phyloP scores from a whole-genome alignment of 495 filamentous ascomycete species.

The Penicillium coprophilum region DNA sequence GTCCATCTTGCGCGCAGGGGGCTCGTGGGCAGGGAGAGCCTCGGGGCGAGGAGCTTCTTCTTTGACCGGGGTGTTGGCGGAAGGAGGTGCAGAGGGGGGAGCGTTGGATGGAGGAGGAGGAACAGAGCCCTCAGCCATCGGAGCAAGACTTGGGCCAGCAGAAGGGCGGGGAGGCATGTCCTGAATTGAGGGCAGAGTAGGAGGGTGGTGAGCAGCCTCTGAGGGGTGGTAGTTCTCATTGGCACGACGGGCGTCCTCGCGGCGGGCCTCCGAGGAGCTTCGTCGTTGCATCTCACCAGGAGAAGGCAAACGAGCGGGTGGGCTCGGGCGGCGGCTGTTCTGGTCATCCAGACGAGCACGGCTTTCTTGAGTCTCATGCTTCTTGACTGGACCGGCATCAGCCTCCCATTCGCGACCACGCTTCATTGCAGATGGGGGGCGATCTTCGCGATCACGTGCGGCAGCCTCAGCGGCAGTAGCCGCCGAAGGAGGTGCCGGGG shows the following conservation, averaged over 20 bases:
- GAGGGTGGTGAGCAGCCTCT: conserved; percentile 85
- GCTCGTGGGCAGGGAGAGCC: conserved; percentile 63
- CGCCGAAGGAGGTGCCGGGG: conserved; percentile 71
- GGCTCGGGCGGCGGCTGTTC: conserved; percentile 70
- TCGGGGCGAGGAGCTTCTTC: conserved; percentile 53
- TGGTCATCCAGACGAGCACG: conserved; percentile 84
- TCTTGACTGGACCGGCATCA: conserved; percentile 71
- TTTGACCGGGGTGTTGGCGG: conserved; percentile 43
- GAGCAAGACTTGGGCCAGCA: conserved; percentile 50
- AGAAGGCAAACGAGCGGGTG: conserved; percentile 56
- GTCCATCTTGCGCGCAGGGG: conserved; percentile 91
- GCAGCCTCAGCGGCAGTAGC: conserved; percentile 72
- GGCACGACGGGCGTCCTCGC: conserved; percentile 65
- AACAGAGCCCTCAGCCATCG: conserved; percentile 55
- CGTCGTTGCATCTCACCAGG: conserved; percentile 70
- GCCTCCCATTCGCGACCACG: conserved; percentile 82
- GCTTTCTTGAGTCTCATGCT: conserved; percentile 82
- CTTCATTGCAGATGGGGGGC: conserved; percentile 78
- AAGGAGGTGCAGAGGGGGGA: conserved; percentile 52
- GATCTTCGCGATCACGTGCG: conserved; percentile 78
- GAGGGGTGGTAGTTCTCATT: conserved; percentile 85
- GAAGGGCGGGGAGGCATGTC: conserved; percentile 61
- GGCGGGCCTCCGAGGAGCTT: conserved; percentile 74
- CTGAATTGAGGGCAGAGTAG: conserved; percentile 68
- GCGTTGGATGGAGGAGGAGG: conserved; percentile 60